Conservation (phyloP, 805 yeast species). For the Metschnikowia borealis region DNA sequence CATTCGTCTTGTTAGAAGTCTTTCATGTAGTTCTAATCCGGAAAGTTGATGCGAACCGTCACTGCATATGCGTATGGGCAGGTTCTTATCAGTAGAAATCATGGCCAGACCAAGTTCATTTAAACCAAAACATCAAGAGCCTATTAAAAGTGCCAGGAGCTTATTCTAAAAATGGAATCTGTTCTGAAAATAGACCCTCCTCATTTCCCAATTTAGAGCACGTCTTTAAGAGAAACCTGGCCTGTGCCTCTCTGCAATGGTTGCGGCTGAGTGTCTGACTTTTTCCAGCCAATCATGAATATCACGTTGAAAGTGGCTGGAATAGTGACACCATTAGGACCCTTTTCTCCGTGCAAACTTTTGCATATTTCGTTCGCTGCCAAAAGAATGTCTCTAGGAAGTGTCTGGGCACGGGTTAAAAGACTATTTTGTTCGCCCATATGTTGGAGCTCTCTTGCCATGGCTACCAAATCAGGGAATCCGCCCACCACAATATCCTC, state of each 20-base stretch:
- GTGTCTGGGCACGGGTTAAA: constrained; percentile 39
- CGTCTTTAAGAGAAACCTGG: constrained; percentile 63
- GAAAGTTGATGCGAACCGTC: too few relatives aligned
- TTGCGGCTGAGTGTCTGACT: constrained; percentile 62
- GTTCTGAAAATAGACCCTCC: not conserved
- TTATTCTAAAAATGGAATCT: not conserved
- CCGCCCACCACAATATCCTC: constrained; percentile 75
- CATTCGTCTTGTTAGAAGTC: too few relatives aligned
- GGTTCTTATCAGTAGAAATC: too few relatives aligned
- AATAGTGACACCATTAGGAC: constrained; percentile 45
- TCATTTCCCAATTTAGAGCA: constrained; percentile 25
- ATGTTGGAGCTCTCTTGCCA: constrained; percentile 66
- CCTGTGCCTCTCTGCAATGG: constrained; percentile 74
- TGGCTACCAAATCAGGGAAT: constrained; percentile 65
- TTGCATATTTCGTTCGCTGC: constrained; percentile 75
- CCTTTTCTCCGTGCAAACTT: constrained; percentile 64
- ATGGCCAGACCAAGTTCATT: too few relatives aligned
- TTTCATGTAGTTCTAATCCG: too few relatives aligned
- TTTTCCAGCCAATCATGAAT: constrained; percentile 88
- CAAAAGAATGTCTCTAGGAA: constrained; percentile 58
- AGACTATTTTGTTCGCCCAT: constrained; percentile 87
- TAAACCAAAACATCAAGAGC: too few relatives aligned
- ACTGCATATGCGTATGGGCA: too few relatives aligned
- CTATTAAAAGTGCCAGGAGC: not conserved
- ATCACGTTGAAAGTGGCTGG: constrained; percentile 79